These are phyloP conservation scores for Omphalea diandra DNA, from an alignment of 441 rosid species.

Conservation along the genomic window DNA sequence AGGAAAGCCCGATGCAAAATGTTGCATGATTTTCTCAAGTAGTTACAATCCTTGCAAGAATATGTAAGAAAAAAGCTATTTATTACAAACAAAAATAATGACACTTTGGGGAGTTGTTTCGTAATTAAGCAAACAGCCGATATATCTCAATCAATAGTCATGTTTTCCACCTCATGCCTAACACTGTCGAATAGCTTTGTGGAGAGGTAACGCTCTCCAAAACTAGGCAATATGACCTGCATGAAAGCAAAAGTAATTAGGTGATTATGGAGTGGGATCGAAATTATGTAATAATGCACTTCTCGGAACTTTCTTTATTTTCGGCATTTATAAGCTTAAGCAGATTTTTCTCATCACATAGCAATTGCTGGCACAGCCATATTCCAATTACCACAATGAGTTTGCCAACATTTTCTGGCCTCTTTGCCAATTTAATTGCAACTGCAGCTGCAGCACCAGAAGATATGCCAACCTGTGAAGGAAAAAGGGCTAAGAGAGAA, in stretches of 20 bases:
- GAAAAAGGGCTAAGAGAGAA: neutral
- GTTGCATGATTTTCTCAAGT: too few species aligned
- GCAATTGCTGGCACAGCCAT: neutral
- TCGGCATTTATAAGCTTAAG: neutral
- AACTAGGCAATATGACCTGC: conserved; percentile 59
- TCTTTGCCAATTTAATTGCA: conserved; percentile 51
- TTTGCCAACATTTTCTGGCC: conserved; percentile 57
- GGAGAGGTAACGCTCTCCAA: conserved; percentile 62
- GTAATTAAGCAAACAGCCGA: too few species aligned
- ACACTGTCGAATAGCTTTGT: conserved; percentile 46
- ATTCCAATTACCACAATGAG: conserved; percentile 58
- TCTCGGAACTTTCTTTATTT: neutral
- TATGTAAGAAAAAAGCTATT: too few species aligned
- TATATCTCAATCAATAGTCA: conserved; percentile 12
- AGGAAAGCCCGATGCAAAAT: too few species aligned
- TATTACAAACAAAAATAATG: too few species aligned
- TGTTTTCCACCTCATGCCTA: conserved; percentile 42
- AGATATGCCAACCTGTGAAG: conserved; percentile 60
- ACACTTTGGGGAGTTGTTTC: too few species aligned
- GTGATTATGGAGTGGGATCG: neutral
- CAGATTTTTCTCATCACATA: neutral
- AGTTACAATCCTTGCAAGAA: too few species aligned
- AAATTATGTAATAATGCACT: too few species aligned
- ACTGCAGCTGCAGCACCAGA: conserved; percentile 67
- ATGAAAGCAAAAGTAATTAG: neutral